phyloP scores from a whole-genome alignment of 176 grass and related monocot species.

The Zea luxurians region DNA sequence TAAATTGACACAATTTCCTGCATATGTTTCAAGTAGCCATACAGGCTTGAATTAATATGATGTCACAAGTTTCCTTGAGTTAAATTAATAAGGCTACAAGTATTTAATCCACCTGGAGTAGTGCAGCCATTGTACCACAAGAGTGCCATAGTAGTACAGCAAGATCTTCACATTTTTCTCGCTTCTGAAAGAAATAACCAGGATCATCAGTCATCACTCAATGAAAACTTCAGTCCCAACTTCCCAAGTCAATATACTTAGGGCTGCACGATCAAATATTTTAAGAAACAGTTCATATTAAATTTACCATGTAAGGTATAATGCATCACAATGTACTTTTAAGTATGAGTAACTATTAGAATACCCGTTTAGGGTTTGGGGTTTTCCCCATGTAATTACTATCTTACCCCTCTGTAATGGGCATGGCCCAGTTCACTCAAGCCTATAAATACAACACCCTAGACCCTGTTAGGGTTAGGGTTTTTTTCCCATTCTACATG shows the following conservation, averaged over 20 bases:
- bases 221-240: slow-evolving; percentile 15
- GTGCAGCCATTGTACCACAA: slow-evolving; percentile 79
- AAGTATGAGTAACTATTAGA: not conserved
- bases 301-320: not conserved
- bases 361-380: too few relatives aligned
- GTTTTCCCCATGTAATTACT: too few relatives aligned
- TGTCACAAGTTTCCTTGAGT: slow-evolving; percentile 20
- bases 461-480: too few relatives aligned
- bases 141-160: slow-evolving; percentile 89
- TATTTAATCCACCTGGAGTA: slow-evolving; percentile 63
- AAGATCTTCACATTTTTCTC: slow-evolving; percentile 81
- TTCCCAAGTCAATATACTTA: slow-evolving; percentile 5
- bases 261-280: not conserved
- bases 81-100: slow-evolving; percentile 27
- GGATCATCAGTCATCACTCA: slow-evolving; percentile 1
- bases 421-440: too few relatives aligned
- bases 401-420: too few relatives aligned
- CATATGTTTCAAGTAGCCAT: slow-evolving; percentile 32
- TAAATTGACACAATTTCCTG: slow-evolving; percentile 92
- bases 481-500: too few relatives aligned
- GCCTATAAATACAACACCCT: too few relatives aligned
- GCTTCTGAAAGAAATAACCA: slow-evolving; percentile 37
- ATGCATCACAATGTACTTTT: not conserved
- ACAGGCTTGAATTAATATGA: slow-evolving; percentile 14
- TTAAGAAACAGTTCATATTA: not conserved